phyloP scores from a whole-genome alignment of 768 basidiomycete species.

The Phlegmacium glaucopus region DNA sequence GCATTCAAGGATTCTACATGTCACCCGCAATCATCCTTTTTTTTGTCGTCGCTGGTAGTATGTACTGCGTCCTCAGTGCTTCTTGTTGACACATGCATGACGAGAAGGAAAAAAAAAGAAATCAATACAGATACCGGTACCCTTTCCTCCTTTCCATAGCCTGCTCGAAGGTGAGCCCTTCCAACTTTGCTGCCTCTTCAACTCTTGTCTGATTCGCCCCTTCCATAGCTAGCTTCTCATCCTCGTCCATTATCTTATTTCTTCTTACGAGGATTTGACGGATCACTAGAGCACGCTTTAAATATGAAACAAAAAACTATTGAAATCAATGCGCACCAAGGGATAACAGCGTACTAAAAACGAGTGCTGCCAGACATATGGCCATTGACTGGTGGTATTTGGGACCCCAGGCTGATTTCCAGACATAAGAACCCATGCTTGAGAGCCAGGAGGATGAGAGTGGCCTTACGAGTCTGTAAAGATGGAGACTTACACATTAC shows the following conservation, averaged over 20 bases:
- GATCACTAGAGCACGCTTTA: constrained; percentile 26
- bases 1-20: too few species aligned
- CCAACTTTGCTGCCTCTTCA: constrained; percentile 54
- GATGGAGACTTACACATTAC: constrained; percentile 45
- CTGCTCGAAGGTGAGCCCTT: constrained; percentile 58
- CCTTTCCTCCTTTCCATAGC: constrained; percentile 54
- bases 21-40: too few species aligned
- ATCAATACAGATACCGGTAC: constrained; percentile 55
- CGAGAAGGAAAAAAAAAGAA: constrained; percentile 1
- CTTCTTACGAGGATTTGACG: constrained; percentile 46
- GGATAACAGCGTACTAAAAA: constrained; percentile 30
- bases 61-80: not conserved
- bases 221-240: constrained; percentile 41
- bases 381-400: constrained; percentile 61
- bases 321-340: constrained; percentile 19
- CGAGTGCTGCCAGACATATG: constrained; percentile 37
- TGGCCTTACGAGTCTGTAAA: not conserved
- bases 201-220: constrained; percentile 47
- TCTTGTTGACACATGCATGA: not conserved
- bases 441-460: not conserved
- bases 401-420: constrained; percentile 62
- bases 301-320: not conserved
- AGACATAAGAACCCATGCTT: constrained; percentile 60
- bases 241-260: constrained; percentile 48
- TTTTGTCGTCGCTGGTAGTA: too few species aligned